Conservation (phyloP, 164 flowering plant genomes). For the Tetracentron sinense region DNA sequence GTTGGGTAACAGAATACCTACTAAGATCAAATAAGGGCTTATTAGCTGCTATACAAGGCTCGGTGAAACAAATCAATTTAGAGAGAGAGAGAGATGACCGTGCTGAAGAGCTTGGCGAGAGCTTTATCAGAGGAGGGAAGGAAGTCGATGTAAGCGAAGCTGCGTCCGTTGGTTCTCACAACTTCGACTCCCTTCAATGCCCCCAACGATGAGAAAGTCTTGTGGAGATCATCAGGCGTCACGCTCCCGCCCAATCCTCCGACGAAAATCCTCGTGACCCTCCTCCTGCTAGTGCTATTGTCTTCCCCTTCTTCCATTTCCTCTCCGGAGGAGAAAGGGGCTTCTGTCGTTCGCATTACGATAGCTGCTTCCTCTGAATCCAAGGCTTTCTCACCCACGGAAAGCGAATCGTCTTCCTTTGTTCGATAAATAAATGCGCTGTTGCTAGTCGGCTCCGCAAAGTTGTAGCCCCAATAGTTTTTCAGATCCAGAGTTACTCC, state of each 20-base stretch:
- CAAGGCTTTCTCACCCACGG: no score
- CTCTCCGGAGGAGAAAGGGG: not conserved
- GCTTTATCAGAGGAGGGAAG: conserved; percentile 51
- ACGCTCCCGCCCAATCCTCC: conserved; percentile 76
- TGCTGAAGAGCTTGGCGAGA: conserved; percentile 71
- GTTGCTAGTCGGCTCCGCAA: no score
- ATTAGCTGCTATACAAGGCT: no score
- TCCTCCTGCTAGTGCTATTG: not conserved
- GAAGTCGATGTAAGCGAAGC: conserved; percentile 78
- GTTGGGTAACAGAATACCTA: no score
- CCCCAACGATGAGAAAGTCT: conserved; percentile 61
- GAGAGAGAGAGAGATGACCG: conserved; percentile 25
- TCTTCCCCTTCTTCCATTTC: conserved; percentile 11
- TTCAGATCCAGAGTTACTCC: no score
- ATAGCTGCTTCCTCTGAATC: no score
- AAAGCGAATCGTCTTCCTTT: no score
- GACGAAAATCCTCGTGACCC: conserved; percentile 45
- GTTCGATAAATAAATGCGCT: no score
- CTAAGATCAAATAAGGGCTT: no score
- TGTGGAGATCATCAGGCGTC: conserved; percentile 46
- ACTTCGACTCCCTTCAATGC: conserved; percentile 41
- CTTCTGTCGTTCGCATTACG: no score
- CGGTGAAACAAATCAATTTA: not conserved
- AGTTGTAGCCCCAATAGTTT: no score
- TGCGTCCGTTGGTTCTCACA: conserved; percentile 64